Evolutionary conservation across 768 basidiomycete species (phyloP), one percentile per base, ranked within the genome.

Genomic region (Kwoniella botswanensis): DNA sequence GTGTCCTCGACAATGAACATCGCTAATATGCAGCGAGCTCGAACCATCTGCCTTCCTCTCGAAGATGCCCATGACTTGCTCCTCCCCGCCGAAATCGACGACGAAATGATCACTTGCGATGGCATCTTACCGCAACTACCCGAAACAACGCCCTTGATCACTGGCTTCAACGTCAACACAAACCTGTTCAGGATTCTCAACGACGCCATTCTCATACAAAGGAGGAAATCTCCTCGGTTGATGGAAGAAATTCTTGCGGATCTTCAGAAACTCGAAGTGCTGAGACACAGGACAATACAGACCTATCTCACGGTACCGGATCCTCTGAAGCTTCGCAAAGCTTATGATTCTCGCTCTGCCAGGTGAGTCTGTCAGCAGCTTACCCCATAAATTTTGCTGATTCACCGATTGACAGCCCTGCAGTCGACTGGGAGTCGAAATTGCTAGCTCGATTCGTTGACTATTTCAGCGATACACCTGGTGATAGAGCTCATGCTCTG

Each of bases 11-110:
- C 18, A 5, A 43, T 35, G 35, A 69, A 9, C 13, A 42, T 22
- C 15, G 69, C 53, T 71, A 50, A 74, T 35, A 26, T 18, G 3
- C 67, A 74, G 71, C 78, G 76, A n/a, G 74, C 75, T 10, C 70
- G 78, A 26, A 71, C 76, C 2, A 79, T 79, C 35, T 68, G 63
- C 54, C 62, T 79, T 75, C 87, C 93, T 67, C 91, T 94, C 79
- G 94, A 95, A 82, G 94, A 96, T 83, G 74, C 71, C 5, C 55
- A 63, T 44, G 63, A 61, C 21, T 54, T 78, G 15, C 63, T 56
- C 1, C 63, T 80, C 5, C 76, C 79, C 2, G 41, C 71, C 22
- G 79, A 82, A 70, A 77, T 79, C n/a, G 81, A 82, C 63, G 81
- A 82, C 68, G 75, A 78, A 22, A 70, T 76, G 59, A 82, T 82